Evolutionary conservation across 176 grass and related monocot genomes (phyloP), one percentile per base, ranked within the genome.

Genomic region (Avena insularis): DNA sequence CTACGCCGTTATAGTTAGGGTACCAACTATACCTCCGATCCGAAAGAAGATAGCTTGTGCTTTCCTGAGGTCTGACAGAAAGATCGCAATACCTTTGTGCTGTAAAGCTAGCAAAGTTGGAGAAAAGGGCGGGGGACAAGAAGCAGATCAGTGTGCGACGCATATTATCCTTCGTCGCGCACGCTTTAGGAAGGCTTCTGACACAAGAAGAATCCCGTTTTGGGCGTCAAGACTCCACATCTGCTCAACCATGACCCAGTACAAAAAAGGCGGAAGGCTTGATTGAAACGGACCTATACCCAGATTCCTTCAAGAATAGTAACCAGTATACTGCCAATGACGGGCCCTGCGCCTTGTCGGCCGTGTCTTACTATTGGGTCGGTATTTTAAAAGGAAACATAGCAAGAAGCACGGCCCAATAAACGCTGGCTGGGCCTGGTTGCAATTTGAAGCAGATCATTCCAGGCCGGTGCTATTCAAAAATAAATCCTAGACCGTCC

Each of bases 171-270:
- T 77, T 38, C 48, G 17, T 29, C 16, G n/a, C n/a, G n/a, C 75
- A 60, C 75, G 82, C 90, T 88, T 87, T 91, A 62, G 25, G 1
- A 61, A 62, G 77, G 70, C 84, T 83, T 86, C 74, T 89, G 90
- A 79, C 84, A 89, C 66, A 89, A 86, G 83, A 80, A 80, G 87
- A 73, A 92, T 89, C 83, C 83, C n/a, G 14, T 61, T 84, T 48
- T 70, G 27, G 64, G 61, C n/a, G 17, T 62, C 77, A 19, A 9
- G 27, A 31, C 51, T 83, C 62, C 48, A 50, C 50, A 11, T 61
- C 36, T 69, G 59, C 80, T 76, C 16, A 31, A n/a, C 40, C 66
- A 31, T 57, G 67, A 51, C 15, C 3, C 46, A 14, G 36, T 38
- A 10, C 69, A 54, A 2, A 62, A 62, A n/a, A 1, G 40, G 6